A percentile compares a stretch with the other conserved stretches of the same genome.
phyloP scores from a whole-genome alignment of 176 grass and related monocot genomes.

The Puya raimondii region DNA sequence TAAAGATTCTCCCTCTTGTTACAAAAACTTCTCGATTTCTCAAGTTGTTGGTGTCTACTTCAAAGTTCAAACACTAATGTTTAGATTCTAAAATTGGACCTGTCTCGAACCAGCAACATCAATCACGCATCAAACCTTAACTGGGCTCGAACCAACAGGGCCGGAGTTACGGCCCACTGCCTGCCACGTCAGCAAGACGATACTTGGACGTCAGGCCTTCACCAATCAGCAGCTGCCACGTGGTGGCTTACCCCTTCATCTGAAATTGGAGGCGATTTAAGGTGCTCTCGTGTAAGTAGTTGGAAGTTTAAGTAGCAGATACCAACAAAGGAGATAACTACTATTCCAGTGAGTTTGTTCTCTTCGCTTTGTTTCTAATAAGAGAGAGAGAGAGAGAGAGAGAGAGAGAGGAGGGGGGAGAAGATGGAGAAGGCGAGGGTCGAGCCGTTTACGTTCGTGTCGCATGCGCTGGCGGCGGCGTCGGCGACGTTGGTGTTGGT shows the following conservation, averaged over 20 bases:
- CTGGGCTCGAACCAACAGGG: background rate
- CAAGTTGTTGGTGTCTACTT: background rate
- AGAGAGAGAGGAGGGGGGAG: background rate
- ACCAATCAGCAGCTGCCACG: background rate
- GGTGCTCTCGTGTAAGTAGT: background rate
- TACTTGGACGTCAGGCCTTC: background rate
- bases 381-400: too few relatives aligned
- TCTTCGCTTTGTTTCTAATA: background rate
- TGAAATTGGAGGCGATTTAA: background rate
- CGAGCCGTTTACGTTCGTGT: constrained; percentile 16
- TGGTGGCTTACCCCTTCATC: background rate
- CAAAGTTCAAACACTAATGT: background rate
- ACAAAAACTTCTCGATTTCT: too few relatives aligned
- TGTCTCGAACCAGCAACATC: background rate
- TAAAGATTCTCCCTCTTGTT: too few relatives aligned
- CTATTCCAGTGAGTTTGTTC: background rate
- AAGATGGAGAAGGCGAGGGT: constrained; percentile 22
- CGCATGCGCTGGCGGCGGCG: constrained; percentile 38
- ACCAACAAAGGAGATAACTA: background rate
- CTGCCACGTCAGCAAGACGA: background rate
- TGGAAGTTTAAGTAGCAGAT: background rate
- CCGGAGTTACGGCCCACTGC: background rate
- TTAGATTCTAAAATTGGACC: background rate
- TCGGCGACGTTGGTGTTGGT: constrained; percentile 55
- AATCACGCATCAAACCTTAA: background rate